Evolutionary conservation across 106 monocot species (phyloP).

Genomic region (Phalaenopsis aphrodite): DNA sequence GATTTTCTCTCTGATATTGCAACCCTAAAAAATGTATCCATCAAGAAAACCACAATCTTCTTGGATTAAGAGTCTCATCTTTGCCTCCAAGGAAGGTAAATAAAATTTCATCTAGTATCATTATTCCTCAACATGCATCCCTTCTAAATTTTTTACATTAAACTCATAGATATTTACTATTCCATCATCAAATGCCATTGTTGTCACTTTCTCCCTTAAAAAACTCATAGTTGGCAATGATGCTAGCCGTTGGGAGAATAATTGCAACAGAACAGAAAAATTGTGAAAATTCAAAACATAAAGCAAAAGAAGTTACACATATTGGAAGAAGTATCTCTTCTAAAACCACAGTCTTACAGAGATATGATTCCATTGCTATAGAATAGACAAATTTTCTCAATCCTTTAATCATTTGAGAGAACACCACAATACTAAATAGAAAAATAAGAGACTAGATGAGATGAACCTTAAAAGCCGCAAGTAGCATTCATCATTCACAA

Average conservation of each 20-base stretch:
- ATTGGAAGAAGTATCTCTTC: background rate
- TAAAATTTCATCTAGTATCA: background rate
- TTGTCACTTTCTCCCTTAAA: background rate
- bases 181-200: background rate
- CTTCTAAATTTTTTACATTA: background rate
- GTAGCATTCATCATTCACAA: background rate
- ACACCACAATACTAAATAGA: background rate
- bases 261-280: background rate
- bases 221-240: background rate
- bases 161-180: background rate
- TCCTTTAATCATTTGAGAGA: background rate
- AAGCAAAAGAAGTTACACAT: background rate
- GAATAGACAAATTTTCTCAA: background rate
- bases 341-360: background rate
- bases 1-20: background rate
- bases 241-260: background rate
- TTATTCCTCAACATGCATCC: background rate
- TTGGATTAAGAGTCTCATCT: background rate
- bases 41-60: background rate
- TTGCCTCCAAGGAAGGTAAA: background rate
- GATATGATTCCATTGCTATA: background rate
- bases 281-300: background rate
- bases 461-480: background rate
- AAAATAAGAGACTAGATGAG: background rate
- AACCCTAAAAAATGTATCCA: background rate